Evolutionary conservation across 257 asterid species (phyloP), one percentile per base, ranked within the genome.

Genomic region (Solanum virginianum): DNA sequence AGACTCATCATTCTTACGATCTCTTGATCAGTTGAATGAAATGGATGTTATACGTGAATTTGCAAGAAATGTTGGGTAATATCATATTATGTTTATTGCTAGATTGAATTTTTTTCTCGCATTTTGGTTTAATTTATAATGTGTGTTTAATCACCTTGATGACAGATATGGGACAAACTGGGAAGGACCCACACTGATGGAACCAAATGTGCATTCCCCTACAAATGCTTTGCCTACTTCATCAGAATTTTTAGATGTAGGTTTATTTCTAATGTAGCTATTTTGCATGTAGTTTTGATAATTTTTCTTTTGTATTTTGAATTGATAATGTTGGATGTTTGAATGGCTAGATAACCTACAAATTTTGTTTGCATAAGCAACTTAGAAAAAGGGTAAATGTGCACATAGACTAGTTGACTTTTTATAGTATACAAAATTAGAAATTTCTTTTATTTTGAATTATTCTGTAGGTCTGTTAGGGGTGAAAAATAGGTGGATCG

Each of bases 31-130:
- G 49, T 6, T 43, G 49, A 43, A 43, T 43, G 49, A 7, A 12
- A 51, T 11, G 55, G 5, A 51, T 29, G n/a, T 51, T 15, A 11
- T 69, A 80, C 55, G 75, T 80, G 85, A 90, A 17, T 43, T 32
- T 32, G 39, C 39, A 32, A 4, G 39, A 32, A 3, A 32, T 32
- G 39, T 4, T 7, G 72, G 91, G 94, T 91, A 87, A 83, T 71
- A 32, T 14, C 57, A 24, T 80, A 9, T 49, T 26, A 26, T 26
- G 41, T 83, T 83, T 41, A 56, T 32, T 32, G 39, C 39, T 32
- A 4, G 39, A 32, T 3, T 3, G 5, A 32, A 32, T 32, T 32
- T 32, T 65, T 16, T 65, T 15, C 3, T 9, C 5, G 1, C n/a
- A 65, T 29, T 65, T 65, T 65, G 11, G 14, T 65, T 39, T 65